phyloP scores from a whole-genome alignment of 768 basidiomycete species.

The Artomyces pyxidatus region DNA sequence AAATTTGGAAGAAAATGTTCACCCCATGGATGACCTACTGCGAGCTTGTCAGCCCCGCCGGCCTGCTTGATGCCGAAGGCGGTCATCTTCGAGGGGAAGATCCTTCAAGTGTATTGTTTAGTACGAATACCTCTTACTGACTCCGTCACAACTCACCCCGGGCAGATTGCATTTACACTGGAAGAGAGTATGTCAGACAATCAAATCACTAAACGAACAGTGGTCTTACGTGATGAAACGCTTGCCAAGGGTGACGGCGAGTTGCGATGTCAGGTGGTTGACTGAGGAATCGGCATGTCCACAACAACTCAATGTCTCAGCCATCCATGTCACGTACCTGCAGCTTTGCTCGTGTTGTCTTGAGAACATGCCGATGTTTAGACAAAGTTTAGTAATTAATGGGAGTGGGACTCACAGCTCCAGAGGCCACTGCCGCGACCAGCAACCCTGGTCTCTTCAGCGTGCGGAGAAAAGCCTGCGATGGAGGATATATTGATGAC shows the following conservation, averaged over 20 bases:
- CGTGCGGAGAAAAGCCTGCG: slow-evolving; percentile 44
- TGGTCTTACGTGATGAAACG: slow-evolving; percentile 55
- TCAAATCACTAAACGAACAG: background rate
- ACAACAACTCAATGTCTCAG: too few relatives aligned
- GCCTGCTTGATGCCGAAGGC: slow-evolving; percentile 52
- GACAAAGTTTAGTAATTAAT: background rate
- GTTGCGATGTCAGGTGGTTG: slow-evolving; percentile 69
- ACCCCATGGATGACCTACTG: slow-evolving; percentile 58
- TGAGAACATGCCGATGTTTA: slow-evolving; percentile 2
- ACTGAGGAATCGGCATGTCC: too few relatives aligned
- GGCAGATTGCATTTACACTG: slow-evolving; percentile 79
- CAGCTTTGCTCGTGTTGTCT: slow-evolving; percentile 85
- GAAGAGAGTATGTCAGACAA: slow-evolving; percentile 1
- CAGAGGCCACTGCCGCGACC: slow-evolving; percentile 57
- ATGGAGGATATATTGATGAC: slow-evolving; percentile 82
- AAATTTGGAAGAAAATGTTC: slow-evolving; percentile 7
- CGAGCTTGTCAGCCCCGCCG: slow-evolving; percentile 43
- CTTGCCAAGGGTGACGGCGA: slow-evolving; percentile 58
- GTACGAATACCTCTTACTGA: background rate
- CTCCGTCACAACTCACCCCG: slow-evolving; percentile 44
- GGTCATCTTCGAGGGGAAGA: slow-evolving; percentile 85
- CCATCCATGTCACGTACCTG: slow-evolving; percentile 27
- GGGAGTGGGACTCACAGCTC: slow-evolving; percentile 53
- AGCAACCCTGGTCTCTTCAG: slow-evolving; percentile 42
- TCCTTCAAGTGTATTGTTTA: slow-evolving; percentile 25